Conservation (phyloP, 352 stramenopile species). For the Pythium aphanidermatum region DNA sequence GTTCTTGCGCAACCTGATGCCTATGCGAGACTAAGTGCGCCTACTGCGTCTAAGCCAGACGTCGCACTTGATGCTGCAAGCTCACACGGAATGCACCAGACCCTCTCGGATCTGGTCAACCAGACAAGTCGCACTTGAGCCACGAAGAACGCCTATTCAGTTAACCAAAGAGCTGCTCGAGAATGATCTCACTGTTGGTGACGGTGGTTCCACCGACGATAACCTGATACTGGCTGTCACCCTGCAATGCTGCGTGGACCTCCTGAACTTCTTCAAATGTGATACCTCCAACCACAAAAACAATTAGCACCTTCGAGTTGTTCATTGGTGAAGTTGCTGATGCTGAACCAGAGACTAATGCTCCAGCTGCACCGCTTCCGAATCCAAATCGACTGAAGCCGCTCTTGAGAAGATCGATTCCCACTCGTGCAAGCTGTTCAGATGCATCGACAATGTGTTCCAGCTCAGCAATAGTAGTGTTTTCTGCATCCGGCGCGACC, state of each 20-base stretch:
- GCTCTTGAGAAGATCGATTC: slow-evolving; percentile 78
- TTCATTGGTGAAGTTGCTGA: slow-evolving; percentile 31
- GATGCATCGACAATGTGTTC: slow-evolving; percentile 73
- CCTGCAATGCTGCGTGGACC: slow-evolving; percentile 45
- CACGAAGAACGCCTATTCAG: no score
- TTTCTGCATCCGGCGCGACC: slow-evolving; percentile 19
- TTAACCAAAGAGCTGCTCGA: slow-evolving; percentile 47
- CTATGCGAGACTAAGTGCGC: slow-evolving; percentile 13
- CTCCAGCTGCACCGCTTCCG: slow-evolving; percentile 22
- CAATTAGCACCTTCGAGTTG: slow-evolving; percentile 37
- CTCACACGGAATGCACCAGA: no score
- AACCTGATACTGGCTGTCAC: slow-evolving; percentile 45
- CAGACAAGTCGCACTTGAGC: not conserved
- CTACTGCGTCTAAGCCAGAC: not conserved
- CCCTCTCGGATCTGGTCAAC: no score
- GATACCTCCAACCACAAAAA: slow-evolving; percentile 76
- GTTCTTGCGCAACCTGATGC: slow-evolving; percentile 42
- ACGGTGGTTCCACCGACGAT: slow-evolving; percentile 69
- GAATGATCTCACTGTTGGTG: slow-evolving; percentile 58
- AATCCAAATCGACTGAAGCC: slow-evolving; percentile 80
- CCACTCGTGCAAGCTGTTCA: slow-evolving; percentile 65
- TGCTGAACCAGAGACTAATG: no score
- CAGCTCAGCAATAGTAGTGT: slow-evolving; percentile 26
- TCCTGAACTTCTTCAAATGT: slow-evolving; percentile 79
- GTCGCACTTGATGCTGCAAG: no score